Percentiles rank a stretch among this genome's conserved stretches.
Evolutionary conservation across 805 yeast species (phyloP).

Genomic region (Tetrapisispora fleetii): DNA sequence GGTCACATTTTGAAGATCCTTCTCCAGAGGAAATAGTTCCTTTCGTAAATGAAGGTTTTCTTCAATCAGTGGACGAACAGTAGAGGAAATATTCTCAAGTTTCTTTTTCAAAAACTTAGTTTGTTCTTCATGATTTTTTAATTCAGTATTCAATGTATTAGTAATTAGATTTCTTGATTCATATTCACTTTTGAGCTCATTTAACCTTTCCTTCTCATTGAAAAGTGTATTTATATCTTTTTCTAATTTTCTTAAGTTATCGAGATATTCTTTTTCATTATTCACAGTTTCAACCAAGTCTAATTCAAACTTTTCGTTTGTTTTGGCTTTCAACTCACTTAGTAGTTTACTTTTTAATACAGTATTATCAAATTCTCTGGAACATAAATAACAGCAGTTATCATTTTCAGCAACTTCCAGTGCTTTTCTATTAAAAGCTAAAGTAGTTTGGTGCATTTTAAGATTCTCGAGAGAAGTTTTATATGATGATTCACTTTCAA

Average conservation of each 20-base stretch:
- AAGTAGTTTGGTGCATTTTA: constrained; percentile 60
- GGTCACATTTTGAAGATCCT: constrained; percentile 15
- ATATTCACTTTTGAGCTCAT: constrained; percentile 4
- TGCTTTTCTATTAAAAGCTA: constrained; percentile 62
- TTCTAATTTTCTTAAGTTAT: constrained; percentile 14
- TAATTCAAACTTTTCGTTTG: constrained; percentile 27
- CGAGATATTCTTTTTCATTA: constrained; percentile 27
- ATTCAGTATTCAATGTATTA: constrained; percentile 3
- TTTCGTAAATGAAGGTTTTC: constrained; percentile 17
- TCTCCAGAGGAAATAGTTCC: constrained; percentile 18
- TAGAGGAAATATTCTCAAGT: constrained; percentile 12
- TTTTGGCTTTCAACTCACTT: constrained; percentile 23
- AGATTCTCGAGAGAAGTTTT: constrained; percentile 51
- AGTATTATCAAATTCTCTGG: constrained; percentile 45
- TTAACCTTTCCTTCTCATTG: constrained; percentile 1
- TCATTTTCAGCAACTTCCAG: constrained; percentile 47
- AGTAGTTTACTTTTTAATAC: constrained; percentile 21
- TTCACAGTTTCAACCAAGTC: constrained; percentile 28
- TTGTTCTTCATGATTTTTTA: constrained; percentile 23
- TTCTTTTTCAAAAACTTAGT: constrained; percentile 15
- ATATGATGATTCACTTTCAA: constrained; percentile 53
- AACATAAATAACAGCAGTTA: constrained; percentile 63
- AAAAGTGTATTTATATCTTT: constrained; percentile 14
- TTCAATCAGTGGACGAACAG: constrained; percentile 23
- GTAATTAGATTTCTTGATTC: background rate